phyloP scores from a whole-genome alignment of 2,329 filamentous ascomycete species.

The Balansia obtecta region DNA sequence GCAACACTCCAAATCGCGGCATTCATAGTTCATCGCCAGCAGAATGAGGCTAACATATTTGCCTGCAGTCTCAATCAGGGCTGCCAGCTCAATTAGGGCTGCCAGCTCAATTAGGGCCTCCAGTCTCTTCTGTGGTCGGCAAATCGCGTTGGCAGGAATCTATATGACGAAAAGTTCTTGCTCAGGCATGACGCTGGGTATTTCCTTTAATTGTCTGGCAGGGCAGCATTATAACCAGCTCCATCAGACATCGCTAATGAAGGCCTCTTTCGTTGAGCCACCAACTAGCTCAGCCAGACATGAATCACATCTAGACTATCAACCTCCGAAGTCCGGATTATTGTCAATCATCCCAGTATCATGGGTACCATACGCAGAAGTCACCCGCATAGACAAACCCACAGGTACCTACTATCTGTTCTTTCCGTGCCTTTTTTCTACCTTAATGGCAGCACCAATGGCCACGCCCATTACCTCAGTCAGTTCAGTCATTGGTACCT shows the following conservation, averaged over 20 bases:
- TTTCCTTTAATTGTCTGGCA: background rate
- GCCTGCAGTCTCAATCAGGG: background rate
- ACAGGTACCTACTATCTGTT: conserved; percentile 75
- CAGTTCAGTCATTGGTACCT: conserved; percentile 48
- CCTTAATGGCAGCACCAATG: conserved; percentile 65
- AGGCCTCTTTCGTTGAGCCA: background rate
- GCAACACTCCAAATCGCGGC: background rate
- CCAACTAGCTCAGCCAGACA: background rate
- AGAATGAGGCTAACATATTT: conserved; percentile 2
- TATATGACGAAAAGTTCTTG: background rate
- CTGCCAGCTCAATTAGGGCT: no score
- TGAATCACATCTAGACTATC: conserved; percentile 31
- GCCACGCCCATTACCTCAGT: conserved; percentile 48
- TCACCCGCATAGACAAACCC: conserved; percentile 71
- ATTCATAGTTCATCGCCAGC: background rate
- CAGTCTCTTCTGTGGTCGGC: background rate
- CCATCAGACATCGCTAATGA: background rate
- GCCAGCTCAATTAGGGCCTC: background rate
- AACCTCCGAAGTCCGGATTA: conserved; percentile 58
- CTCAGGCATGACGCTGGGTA: background rate
- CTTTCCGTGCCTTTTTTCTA: conserved; percentile 77
- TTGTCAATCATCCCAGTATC: conserved; percentile 56
- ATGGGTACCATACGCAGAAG: conserved; percentile 70
- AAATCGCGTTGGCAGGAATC: background rate
- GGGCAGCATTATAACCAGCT: background rate